These are phyloP conservation scores for Sorghum bicolor DNA, from an alignment of 176 grass and related monocot species.

Conservation along the genomic window Sorghum_bicolor_NCBIv3 NC_012873.2:54744001-54744500, in stretches of 20 bases:
- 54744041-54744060: no score
- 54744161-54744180: not conserved
- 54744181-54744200: not conserved
- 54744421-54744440: conserved; percentile 68
- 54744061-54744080: no score
- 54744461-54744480: conserved; percentile 98
- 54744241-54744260: conserved; percentile 24
- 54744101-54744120: no score
- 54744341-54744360: not conserved
- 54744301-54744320: not conserved
- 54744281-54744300: not conserved
- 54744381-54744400: not conserved
- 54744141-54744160: no score
- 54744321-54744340: not conserved
- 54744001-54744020: no score
- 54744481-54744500: not conserved
- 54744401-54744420: not conserved
- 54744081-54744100: no score
- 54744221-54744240: not conserved
- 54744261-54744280: not conserved
- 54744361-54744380: not conserved
- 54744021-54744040: no score
- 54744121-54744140: no score
- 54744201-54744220: not conserved
- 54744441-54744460: conserved; percentile 99